phyloP scores from a whole-genome alignment of 768 basidiomycete species.

The Wakefieldia striispora region DNA sequence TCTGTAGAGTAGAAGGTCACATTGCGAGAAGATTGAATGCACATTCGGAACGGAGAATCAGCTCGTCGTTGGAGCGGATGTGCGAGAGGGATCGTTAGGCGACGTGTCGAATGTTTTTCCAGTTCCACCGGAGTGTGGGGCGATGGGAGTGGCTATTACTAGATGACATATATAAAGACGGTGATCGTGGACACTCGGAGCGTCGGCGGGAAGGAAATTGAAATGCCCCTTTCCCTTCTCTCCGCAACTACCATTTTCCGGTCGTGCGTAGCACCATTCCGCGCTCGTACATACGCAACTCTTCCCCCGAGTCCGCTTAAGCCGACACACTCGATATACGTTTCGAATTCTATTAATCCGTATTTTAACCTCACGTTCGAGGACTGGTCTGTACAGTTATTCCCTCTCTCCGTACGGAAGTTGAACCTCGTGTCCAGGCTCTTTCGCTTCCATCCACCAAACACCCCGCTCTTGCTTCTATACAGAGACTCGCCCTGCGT shows the following conservation, averaged over 20 bases:
- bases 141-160: too few species aligned
- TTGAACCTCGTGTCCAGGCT: conserved; percentile 45
- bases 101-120: conserved; percentile 26
- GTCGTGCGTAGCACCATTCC: neutral
- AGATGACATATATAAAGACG: too few species aligned
- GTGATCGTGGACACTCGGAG: too few species aligned
- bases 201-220: too few species aligned
- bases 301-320: conserved; percentile 21
- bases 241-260: neutral
- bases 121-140: conserved; percentile 30
- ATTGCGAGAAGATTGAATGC: neutral
- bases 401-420: conserved; percentile 27
- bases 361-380: conserved; percentile 90
- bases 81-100: neutral
- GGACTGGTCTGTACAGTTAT: conserved; percentile 63
- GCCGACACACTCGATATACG: conserved; percentile 54
- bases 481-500: conserved; percentile 90
- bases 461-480: conserved; percentile 74
- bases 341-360: conserved; percentile 77
- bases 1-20: conserved; percentile 22
- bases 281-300: conserved; percentile 13
- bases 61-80: neutral
- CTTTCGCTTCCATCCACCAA: conserved; percentile 71
- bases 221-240: conserved; percentile 16
- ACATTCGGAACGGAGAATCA: neutral